phyloP scores from a whole-genome alignment of 2,329 filamentous ascomycete genomes.

The Ascochyta koolunga region DNA sequence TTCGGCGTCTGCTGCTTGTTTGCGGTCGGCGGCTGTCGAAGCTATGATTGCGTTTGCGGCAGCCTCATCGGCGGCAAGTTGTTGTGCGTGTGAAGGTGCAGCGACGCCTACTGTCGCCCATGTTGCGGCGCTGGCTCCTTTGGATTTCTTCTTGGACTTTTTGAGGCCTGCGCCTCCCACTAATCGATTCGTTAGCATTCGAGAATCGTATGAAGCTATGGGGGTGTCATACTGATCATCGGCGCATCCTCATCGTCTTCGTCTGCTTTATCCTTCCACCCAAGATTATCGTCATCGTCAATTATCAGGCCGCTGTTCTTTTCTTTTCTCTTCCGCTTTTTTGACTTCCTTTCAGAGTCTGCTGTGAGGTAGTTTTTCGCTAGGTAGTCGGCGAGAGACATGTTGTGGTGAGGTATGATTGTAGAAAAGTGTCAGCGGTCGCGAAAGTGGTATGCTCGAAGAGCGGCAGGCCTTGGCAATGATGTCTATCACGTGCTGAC shows the following conservation, averaged over 20 bases:
- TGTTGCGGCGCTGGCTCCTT: slow-evolving; percentile 22
- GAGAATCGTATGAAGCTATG: background rate
- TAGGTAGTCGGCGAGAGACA: slow-evolving; percentile 81
- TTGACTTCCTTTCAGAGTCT: slow-evolving; percentile 59
- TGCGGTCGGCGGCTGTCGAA: slow-evolving; percentile 69
- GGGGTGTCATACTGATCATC: slow-evolving; percentile 44
- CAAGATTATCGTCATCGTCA: slow-evolving; percentile 60
- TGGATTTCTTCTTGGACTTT: slow-evolving; percentile 68
- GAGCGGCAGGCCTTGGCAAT: slow-evolving; percentile 10
- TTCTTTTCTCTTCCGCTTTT: slow-evolving; percentile 59
- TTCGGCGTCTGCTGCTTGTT: slow-evolving; percentile 55
- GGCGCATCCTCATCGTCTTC: slow-evolving; percentile 63
- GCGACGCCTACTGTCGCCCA: slow-evolving; percentile 75
- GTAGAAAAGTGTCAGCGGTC: background rate
- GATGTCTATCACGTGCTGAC: slow-evolving; percentile 33
- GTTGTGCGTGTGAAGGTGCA: slow-evolving; percentile 58
- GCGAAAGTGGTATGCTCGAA: slow-evolving; percentile 6
- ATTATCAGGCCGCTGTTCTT: slow-evolving; percentile 52
- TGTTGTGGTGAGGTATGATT: slow-evolving; percentile 36
- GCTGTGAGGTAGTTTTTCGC: slow-evolving; percentile 88
- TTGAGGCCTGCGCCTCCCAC: slow-evolving; percentile 41
- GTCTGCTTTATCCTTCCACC: slow-evolving; percentile 58
- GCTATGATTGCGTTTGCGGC: slow-evolving; percentile 81
- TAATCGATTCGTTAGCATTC: slow-evolving; percentile 34
- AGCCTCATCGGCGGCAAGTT: slow-evolving; percentile 71